A percentile compares a stretch with the other conserved stretches of the same genome.
phyloP scores from a whole-genome alignment of 768 basidiomycete species.

The Mycena vulgaris region DNA sequence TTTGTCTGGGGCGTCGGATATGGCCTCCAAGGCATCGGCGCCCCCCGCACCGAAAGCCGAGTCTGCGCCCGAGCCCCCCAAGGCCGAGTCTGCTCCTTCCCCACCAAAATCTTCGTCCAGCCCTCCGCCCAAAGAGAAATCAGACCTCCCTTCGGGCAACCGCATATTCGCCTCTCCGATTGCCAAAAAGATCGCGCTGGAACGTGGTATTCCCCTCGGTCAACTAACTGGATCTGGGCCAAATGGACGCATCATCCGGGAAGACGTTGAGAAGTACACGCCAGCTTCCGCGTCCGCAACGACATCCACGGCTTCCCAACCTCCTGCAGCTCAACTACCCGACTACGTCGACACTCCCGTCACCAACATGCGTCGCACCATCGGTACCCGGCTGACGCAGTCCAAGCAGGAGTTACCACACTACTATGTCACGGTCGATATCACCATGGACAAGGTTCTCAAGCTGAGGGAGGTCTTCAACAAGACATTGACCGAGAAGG shows the following conservation, averaged over 20 bases:
- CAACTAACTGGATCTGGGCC: conserved; percentile 96
- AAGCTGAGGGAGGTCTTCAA: conserved; percentile 98
- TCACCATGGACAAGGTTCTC: conserved; percentile 96
- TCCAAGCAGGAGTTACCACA: conserved; percentile 97
- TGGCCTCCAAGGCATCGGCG: conserved; percentile 77
- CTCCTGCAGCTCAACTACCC: conserved; percentile 65
- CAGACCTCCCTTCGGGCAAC: conserved; percentile 75
- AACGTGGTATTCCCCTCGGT: conserved; percentile 91
- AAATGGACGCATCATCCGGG: conserved; percentile 92
- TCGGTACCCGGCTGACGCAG: conserved; percentile 91
- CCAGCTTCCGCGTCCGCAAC: conserved; percentile 62
- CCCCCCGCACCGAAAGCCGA: conserved; percentile 56
- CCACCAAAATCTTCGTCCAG: conserved; percentile 47
- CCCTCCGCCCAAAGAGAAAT: conserved; percentile 52
- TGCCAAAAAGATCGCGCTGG: conserved; percentile 97
- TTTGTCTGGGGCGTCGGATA: conserved; percentile 82
- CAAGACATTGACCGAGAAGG: conserved; percentile 86
- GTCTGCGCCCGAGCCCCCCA: conserved; percentile 58
- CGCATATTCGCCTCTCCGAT: conserved; percentile 96
- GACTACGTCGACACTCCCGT: conserved; percentile 94
- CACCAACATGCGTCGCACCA: conserved; percentile 95
- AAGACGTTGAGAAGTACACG: conserved; percentile 95
- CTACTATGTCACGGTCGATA: conserved; percentile 95
- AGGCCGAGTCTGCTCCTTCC: conserved; percentile 52
- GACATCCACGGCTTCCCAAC: conserved; percentile 61